Evolutionary conservation across 2,329 filamentous ascomycete genomes (phyloP).

Genomic region (Aureobasidium mangrovei): DNA sequence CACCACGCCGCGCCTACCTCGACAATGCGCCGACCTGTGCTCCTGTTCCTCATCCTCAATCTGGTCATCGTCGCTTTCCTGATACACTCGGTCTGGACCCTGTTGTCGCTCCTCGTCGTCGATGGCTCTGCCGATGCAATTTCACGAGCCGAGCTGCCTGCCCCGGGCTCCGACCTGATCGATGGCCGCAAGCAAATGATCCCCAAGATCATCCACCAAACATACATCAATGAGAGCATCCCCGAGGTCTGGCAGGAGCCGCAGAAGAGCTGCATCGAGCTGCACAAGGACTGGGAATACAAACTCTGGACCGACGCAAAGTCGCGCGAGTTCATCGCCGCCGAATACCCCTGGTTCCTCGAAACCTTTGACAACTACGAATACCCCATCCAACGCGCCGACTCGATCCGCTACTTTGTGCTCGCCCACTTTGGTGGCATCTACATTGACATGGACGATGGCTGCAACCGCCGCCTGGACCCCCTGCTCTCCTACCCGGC

Average conservation of each 20-base stretch:
- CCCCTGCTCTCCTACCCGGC: constrained; percentile 60
- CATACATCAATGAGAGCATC: constrained; percentile 62
- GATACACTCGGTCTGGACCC: constrained; percentile 59
- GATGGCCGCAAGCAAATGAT: constrained; percentile 53
- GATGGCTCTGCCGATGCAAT: constrained; percentile 60
- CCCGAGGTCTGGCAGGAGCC: constrained; percentile 57
- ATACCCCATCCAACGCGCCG: constrained; percentile 61
- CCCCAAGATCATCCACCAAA: constrained; percentile 71
- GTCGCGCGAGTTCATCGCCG: constrained; percentile 60
- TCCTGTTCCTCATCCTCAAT: constrained; percentile 58
- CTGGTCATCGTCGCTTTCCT: constrained; percentile 55
- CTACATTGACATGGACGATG: constrained; percentile 70
- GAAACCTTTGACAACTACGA: constrained; percentile 65
- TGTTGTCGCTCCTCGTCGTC: constrained; percentile 61
- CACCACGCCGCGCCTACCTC: background rate
- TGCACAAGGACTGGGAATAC: constrained; percentile 66
- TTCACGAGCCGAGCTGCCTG: constrained; percentile 55
- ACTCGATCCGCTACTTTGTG: constrained; percentile 71
- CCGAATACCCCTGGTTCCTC: constrained; percentile 63
- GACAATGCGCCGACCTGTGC: constrained; percentile 51
- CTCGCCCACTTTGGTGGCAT: constrained; percentile 69
- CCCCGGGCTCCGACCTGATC: constrained; percentile 52
- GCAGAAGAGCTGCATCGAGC: constrained; percentile 56
- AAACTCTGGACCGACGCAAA: constrained; percentile 72
- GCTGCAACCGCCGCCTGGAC: constrained; percentile 60